Base-by-base conservation (phyloP, 108 stramenopile species). In the Pseudonitzschia pungens region DNA sequence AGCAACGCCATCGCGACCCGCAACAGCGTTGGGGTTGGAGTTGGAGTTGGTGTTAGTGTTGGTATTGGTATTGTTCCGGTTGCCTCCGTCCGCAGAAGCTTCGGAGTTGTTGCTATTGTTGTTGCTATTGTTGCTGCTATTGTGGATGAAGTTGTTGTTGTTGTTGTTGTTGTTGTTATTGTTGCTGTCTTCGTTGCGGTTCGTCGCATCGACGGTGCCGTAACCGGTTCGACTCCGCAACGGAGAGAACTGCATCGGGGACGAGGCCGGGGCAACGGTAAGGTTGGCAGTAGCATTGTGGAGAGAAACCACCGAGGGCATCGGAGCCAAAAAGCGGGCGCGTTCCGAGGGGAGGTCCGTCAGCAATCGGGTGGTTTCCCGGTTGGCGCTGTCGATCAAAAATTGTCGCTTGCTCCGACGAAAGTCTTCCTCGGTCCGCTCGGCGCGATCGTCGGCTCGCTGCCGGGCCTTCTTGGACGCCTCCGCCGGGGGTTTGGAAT, bases 231-330 rank as follows among this genome's bases (percentile, higher is more conserved):
- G 36, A 27, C 8, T 8, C 0, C 62, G 31, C 28, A n/a, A n/a
- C 31, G 31, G 33, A 63, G 62, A 21, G 20, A 29, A 52, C 10
- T 20, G 12, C 42, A 52, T 20, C 26, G 45, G 44, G 15, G 28
- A 69, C 44, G 57, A 58, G 5, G 79, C 65, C 29, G 74, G 70
- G 54, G 76, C 64, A 26, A 40, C 62, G 16, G 73, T 71, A 4
- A 60, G 69, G 65, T 81, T 60, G 18, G 27, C 62, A 9, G 73
- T 71, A 4, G 68, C 72, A 58, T 81, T 60, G 18, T 72, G 71
- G 3, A 81, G 58, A 26, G 53, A 22, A 18, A 81, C 81, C 7
- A 81, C 69, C 27, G 77, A 65, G 16, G 71, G 65, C 59, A 81
- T 73, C 26, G 81, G 72, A 28, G 72, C 72, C 58, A 79, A 56